A percentile compares a stretch with the other conserved stretches of the same genome.
Conservation (phyloP, 1,139 yeast genomes). For the Scheffersomyces titani region DNA sequence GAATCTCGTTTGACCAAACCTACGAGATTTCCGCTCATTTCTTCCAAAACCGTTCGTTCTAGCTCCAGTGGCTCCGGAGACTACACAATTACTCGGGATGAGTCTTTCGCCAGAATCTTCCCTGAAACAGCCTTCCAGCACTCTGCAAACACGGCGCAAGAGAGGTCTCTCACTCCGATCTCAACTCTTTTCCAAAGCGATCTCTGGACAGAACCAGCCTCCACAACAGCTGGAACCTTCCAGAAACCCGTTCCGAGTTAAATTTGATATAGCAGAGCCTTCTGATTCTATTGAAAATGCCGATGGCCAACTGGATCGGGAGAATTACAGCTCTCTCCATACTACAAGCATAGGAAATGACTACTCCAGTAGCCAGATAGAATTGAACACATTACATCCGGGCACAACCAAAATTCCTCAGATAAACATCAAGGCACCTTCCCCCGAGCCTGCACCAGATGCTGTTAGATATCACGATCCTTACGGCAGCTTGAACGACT, state of each 20-base stretch:
- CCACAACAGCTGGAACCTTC: not conserved
- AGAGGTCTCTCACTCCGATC: conserved; percentile 76
- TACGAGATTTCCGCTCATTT: not conserved
- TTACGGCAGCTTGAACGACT: conserved; percentile 14
- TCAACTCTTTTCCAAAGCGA: conserved; percentile 62
- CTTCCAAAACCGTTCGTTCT: not conserved
- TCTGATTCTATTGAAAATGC: not conserved
- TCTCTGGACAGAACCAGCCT: conserved; percentile 16
- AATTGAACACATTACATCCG: not conserved
- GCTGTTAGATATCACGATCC: conserved; percentile 6
- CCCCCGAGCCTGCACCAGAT: not conserved
- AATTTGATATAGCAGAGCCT: not conserved
- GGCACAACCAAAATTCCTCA: conserved; percentile 1
- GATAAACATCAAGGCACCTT: conserved; percentile 5
- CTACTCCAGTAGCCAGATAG: not conserved
- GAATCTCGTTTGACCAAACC: not conserved
- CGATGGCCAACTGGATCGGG: not conserved
- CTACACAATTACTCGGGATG: not conserved
- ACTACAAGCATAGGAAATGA: not conserved
- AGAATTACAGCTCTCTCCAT: not conserved
- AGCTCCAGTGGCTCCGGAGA: not conserved
- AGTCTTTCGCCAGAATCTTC: not conserved
- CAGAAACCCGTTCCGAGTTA: conserved; percentile 3
- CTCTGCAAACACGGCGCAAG: conserved; percentile 46
- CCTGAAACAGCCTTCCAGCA: not conserved